Evolutionary conservation across 345 rosid genomes (phyloP), one percentile per base, ranked within the genome.

Genomic region (Crucihimalaya himalaica): DNA sequence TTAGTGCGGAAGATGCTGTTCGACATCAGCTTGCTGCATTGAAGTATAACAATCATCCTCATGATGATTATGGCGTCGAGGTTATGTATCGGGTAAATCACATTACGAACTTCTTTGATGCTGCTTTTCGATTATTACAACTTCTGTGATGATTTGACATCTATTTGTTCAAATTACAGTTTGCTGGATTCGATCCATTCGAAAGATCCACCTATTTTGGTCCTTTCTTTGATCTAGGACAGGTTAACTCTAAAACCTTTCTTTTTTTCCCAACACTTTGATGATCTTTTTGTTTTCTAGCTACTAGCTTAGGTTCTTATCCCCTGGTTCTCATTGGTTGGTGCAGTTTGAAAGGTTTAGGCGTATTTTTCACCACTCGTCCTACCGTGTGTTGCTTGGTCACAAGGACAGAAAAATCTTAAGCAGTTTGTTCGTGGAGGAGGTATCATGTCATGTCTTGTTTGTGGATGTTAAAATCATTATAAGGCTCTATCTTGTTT

Each of bases 101-200:
- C 19, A 2, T 23, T 15, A 63, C n/a, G 0, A 28, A 52, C 61
- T 10, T 59, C 59, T 55, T 51, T 59, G 31, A 28, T 39, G 61
- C 23, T 72, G 50, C 27, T 16, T 16, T 62, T 28, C 0, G 8
- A 6, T 54, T 40, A 5, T 63, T 66, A 31, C 55, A 10, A 3
- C 16, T 25, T 46, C 11, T 61, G 40, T 48, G 15, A 58, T 62
- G 19, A 23, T 72, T 35, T 63, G 6, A 57, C 45, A 70, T 58
- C 20, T 5, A 16, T 71, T 79, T 32, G 52, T 54, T 5, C 10
- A 54, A n/a, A 32, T 18, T 70, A 43, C 83, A 91, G 98, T 91
- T 94, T 84, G 97, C 98, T 70, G 97, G 98, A 71, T 91, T 94
- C 37, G 98, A 94, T 77, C 98, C 97, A 19, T 91, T 91, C 61